Base-by-base conservation (phyloP, 192 early-diverging fungal genomes). In the Gonapodya sp. region DNA sequence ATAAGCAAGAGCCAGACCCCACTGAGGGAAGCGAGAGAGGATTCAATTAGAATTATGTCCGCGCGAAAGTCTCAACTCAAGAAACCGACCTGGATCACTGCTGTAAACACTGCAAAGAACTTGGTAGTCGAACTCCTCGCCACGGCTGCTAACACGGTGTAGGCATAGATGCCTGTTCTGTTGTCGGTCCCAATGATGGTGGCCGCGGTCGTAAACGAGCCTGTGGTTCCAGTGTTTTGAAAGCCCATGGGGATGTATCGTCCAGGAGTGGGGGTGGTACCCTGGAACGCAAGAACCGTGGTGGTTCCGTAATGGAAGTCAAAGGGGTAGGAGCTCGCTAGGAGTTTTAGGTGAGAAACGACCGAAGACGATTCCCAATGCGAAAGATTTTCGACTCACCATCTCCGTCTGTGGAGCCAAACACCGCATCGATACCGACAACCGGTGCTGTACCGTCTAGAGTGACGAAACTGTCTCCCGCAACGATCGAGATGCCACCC, bases 51-150 rank as follows among this genome's bases (percentile, higher is more conserved):
- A 64, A 16, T 8, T 24, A 64, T 16, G 8, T 24, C 8, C 46
- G 46, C 46, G n/a, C n/a, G n/a, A n/a, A n/a, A n/a, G 46, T 8
- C 24, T 64, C 46, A 24, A 64, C 8, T 64, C 2, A 34, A 77
- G 8, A 2, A 34, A 14, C 30, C 8, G 75, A 34, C 75, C 75
- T 34, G 30, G 2, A 77, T 2, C 18, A 77, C 2, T 8, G 30
- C 75, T 33, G 34, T 18, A 34, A 77, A 18, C 8, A 77, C 34
- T 16, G 75, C 75, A 33, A 77, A 77, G 75, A 77, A 77, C 75
- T 77, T 77, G 16, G 75, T 77, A 2, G 75, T 31, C 18, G 75
- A 32, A 33, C 75, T 77, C 8, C 75, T 18, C 18, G 8, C 18
- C 30, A 77, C 34, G 16, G 18, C 30, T 8, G 34, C 46, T 16